A percentile compares a stretch with the other conserved stretches of the same genome.
Conservation (phyloP, 2,329 filamentous ascomycete genomes). For the Botryotinia calthae region DNA sequence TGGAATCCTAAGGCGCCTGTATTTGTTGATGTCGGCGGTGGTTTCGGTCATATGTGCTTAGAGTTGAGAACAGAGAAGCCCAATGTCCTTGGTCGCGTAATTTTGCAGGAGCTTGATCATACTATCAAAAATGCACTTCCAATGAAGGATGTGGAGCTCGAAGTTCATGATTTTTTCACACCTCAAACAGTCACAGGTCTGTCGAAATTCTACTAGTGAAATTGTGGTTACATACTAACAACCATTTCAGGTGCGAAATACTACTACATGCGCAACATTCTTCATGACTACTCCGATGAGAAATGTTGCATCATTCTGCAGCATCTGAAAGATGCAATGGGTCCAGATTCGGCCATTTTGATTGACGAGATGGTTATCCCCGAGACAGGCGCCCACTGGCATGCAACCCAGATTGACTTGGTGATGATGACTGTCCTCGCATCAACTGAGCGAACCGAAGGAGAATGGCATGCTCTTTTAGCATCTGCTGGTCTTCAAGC, state of each 20-base stretch:
- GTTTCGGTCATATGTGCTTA: conserved; percentile 41
- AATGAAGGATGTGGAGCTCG: conserved; percentile 37
- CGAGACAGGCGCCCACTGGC: conserved; percentile 37
- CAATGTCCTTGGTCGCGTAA: conserved; percentile 38
- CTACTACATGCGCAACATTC: conserved; percentile 42
- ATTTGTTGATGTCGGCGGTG: conserved; percentile 45
- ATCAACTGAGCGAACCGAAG: conserved; percentile 39
- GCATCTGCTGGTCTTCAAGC: background rate
- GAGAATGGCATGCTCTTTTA: conserved; percentile 5
- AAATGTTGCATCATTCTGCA: conserved; percentile 24
- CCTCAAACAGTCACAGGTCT: conserved; percentile 34
- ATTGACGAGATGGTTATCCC: conserved; percentile 46
- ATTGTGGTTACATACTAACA: background rate
- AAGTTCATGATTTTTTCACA: conserved; percentile 35
- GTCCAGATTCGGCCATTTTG: conserved; percentile 36
- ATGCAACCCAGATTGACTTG: conserved; percentile 40
- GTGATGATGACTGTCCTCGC: conserved; percentile 41
- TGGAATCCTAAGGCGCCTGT: conserved; percentile 25
- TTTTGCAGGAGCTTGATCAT: conserved; percentile 44
- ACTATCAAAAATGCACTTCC: conserved; percentile 31
- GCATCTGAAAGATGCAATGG: conserved; percentile 5
- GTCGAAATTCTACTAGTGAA: background rate
- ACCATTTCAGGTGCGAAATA: conserved; percentile 24
- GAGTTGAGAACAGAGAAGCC: conserved; percentile 39
- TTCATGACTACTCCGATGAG: conserved; percentile 43